These are phyloP conservation scores for Lenwebbia sp. DNA, from an alignment of 345 rosid genomes.

Conservation along the genomic window DNA sequence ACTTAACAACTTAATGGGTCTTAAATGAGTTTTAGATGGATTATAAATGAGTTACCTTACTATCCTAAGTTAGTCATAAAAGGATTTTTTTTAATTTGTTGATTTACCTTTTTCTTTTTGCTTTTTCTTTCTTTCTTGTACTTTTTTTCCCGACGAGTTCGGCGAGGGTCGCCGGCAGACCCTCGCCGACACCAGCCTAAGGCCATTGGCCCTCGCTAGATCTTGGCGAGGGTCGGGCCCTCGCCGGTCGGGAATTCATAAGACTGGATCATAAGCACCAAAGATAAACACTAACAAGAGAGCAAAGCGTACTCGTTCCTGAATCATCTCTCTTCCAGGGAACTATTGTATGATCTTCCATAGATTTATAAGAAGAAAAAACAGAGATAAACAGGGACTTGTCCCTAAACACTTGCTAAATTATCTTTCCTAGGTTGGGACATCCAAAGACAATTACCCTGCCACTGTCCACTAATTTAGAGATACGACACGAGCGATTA, in stretches of 20 bases:
- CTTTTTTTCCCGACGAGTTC: too few species aligned
- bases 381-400: background rate
- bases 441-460: background rate
- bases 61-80: too few species aligned
- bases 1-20: too few species aligned
- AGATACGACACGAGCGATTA: background rate
- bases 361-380: background rate
- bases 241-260: background rate
- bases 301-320: background rate
- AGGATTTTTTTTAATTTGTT: too few species aligned
- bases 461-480: background rate
- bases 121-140: too few species aligned
- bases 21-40: too few species aligned
- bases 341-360: background rate
- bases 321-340: background rate
- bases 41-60: too few species aligned
- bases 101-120: too few species aligned
- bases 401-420: background rate
- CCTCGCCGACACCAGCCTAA: too few species aligned
- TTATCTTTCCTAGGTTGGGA: background rate
- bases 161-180: too few species aligned
- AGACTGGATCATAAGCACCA: background rate
- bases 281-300: background rate
- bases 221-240: too few species aligned
- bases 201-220: too few species aligned